Evolutionary conservation across 768 basidiomycete species (phyloP).

Genomic region (Mycena chlorophos): DNA sequence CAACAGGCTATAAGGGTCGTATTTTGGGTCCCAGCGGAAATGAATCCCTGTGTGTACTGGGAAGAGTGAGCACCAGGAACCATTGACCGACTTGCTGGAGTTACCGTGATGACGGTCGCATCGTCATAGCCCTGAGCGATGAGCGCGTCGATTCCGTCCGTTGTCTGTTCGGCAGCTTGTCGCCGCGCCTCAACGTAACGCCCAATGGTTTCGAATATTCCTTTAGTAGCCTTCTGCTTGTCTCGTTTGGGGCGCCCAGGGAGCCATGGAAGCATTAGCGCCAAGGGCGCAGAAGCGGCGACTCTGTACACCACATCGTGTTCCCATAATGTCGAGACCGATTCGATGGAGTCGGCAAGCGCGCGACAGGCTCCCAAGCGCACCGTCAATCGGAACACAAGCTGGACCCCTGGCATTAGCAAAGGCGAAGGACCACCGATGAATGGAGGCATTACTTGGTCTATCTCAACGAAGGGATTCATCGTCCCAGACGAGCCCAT

Average conservation of each 20-base stretch:
- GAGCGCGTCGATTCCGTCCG: conserved; percentile 38
- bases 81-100: neutral
- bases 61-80: conserved; percentile 17
- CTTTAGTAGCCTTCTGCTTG: conserved; percentile 32
- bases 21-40: conserved; percentile 41
- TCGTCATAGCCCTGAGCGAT: conserved; percentile 31
- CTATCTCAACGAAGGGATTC: conserved; percentile 28
- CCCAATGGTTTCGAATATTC: conserved; percentile 29
- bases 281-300: conserved; percentile 34
- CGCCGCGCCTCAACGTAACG: conserved; percentile 31
- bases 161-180: conserved; percentile 24
- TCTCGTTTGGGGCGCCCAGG: conserved; percentile 32
- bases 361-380: conserved; percentile 37
- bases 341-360: conserved; percentile 29
- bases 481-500: conserved; percentile 28
- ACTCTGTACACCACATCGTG: conserved; percentile 36
- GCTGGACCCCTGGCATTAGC: conserved; percentile 16
- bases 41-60: conserved; percentile 23
- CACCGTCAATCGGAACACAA: conserved; percentile 36
- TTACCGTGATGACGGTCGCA: conserved; percentile 16
- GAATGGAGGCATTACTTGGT: conserved; percentile 18
- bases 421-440: neutral
- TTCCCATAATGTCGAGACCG: conserved; percentile 26
- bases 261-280: conserved; percentile 37
- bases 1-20: conserved; percentile 36